Conservation (phyloP, 2,329 filamentous ascomycete species). For the Calonectria ilicicola region DNA sequence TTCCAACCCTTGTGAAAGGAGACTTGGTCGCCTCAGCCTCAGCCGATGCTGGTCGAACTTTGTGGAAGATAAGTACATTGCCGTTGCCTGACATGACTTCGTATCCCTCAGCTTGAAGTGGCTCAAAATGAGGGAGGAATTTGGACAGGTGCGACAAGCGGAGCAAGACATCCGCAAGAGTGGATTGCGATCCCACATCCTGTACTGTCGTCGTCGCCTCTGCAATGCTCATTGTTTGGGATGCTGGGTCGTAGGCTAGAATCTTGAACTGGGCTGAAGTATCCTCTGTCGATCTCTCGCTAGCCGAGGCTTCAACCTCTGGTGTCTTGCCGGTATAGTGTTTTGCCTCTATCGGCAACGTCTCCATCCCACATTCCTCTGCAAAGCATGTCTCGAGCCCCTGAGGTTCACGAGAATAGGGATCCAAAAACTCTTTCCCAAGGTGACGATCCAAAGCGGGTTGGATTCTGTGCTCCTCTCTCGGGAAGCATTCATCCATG, state of each 20-base stretch:
- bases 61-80: constrained; percentile 75
- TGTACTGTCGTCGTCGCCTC: constrained; percentile 69
- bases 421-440: constrained; percentile 43
- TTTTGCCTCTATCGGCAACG: constrained; percentile 52
- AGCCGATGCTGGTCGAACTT: constrained; percentile 54
- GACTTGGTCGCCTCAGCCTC: background rate
- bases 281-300: background rate
- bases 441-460: constrained; percentile 45
- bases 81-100: constrained; percentile 74
- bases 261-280: constrained; percentile 66
- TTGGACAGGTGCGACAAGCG: constrained; percentile 72
- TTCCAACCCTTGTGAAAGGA: background rate
- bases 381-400: constrained; percentile 61
- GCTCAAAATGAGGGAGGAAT: constrained; percentile 73
- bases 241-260: constrained; percentile 72
- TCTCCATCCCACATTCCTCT: constrained; percentile 54
- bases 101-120: constrained; percentile 71
- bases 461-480: constrained; percentile 40
- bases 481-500: constrained; percentile 57
- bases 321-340: constrained; percentile 36
- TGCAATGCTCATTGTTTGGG: constrained; percentile 67
- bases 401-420: constrained; percentile 59
- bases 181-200: constrained; percentile 61
- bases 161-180: constrained; percentile 70
- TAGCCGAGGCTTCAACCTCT: constrained; percentile 18